Conservation (phyloP, 2,329 filamentous ascomycete genomes). For the Byssochlamys sp. region DNA sequence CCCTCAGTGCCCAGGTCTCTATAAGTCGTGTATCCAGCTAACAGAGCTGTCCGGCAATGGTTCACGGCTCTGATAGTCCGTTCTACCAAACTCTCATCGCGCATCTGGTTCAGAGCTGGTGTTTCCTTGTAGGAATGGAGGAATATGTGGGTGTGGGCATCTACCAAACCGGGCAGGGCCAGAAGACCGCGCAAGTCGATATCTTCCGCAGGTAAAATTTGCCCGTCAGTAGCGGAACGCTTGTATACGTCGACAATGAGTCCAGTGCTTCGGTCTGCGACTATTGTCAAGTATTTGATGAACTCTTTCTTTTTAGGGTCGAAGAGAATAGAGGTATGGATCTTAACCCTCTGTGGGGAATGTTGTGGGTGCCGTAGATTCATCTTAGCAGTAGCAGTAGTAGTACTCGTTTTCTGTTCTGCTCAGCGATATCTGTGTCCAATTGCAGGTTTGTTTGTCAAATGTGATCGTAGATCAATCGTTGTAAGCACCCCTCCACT, state of each 20-base stretch:
- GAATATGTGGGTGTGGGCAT: conserved; percentile 50
- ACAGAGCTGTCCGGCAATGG: background rate
- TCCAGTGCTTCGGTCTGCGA: conserved; percentile 31
- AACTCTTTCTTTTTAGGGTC: conserved; percentile 37
- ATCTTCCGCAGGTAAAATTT: background rate
- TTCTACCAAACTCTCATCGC: background rate
- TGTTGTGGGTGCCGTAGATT: background rate
- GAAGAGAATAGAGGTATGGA: conserved; percentile 43
- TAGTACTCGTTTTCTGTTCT: too few species aligned
- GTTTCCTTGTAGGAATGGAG: conserved; percentile 36
- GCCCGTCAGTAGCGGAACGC: background rate
- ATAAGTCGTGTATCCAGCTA: background rate
- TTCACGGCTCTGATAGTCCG: background rate
- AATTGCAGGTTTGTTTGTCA: background rate
- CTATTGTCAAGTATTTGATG: conserved; percentile 34
- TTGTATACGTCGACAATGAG: conserved; percentile 23
- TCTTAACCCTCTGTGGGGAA: background rate
- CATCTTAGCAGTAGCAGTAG: background rate
- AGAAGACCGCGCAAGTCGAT: conserved; percentile 44
- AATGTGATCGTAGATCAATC: too few species aligned
- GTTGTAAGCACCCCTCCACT: too few species aligned
- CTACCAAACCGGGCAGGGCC: conserved; percentile 46
- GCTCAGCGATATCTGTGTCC: too few species aligned
- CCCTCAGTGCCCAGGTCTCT: background rate
- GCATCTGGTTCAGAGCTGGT: background rate